These are phyloP conservation scores for Clonostachys byssicola DNA, from an alignment of 2,329 filamentous ascomycete species.

Conservation along the genomic window DNA sequence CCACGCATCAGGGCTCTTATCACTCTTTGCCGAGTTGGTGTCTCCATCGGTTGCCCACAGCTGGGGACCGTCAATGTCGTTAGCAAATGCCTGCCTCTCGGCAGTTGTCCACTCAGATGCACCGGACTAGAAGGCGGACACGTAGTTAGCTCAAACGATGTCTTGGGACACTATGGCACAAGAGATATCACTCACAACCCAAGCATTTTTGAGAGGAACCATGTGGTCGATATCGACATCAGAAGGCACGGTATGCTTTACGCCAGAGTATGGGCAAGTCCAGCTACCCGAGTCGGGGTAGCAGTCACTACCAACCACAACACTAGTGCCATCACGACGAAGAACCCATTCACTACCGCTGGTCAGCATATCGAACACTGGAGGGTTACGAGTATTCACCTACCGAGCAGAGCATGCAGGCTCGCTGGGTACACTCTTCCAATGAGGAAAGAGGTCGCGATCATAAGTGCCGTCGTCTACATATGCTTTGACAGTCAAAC, in stretches of 20 bases:
- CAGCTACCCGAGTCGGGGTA: slow-evolving; percentile 62
- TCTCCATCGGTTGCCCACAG: slow-evolving; percentile 75
- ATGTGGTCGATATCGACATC: too few relatives aligned
- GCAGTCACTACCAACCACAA: slow-evolving; percentile 57
- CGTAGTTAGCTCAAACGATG: too few relatives aligned
- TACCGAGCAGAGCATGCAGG: slow-evolving; percentile 60
- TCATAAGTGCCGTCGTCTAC: slow-evolving; percentile 54
- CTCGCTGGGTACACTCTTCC: slow-evolving; percentile 58
- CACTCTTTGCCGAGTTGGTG: slow-evolving; percentile 72
- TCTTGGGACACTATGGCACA: too few relatives aligned
- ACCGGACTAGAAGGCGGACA: slow-evolving; percentile 47
- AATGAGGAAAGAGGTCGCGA: slow-evolving; percentile 67
- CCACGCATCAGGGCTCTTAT: slow-evolving; percentile 70
- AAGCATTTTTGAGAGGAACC: too few relatives aligned
- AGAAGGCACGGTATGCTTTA: slow-evolving; percentile 72
- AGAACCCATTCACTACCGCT: slow-evolving; percentile 58
- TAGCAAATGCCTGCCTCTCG: slow-evolving; percentile 66
- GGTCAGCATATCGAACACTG: background rate
- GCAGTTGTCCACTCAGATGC: slow-evolving; percentile 67
- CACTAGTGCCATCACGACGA: slow-evolving; percentile 65
- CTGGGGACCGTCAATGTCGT: slow-evolving; percentile 72
- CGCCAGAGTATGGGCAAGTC: slow-evolving; percentile 59
- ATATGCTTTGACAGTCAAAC: slow-evolving; percentile 51
- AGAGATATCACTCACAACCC: slow-evolving; percentile 26
- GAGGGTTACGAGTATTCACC: background rate